Percentiles rank a stretch among this genome's conserved stretches.
These are phyloP conservation scores for Vaccinium darrowii DNA, from an alignment of 148 eudicot genomes.

Conservation along the genomic window DNA sequence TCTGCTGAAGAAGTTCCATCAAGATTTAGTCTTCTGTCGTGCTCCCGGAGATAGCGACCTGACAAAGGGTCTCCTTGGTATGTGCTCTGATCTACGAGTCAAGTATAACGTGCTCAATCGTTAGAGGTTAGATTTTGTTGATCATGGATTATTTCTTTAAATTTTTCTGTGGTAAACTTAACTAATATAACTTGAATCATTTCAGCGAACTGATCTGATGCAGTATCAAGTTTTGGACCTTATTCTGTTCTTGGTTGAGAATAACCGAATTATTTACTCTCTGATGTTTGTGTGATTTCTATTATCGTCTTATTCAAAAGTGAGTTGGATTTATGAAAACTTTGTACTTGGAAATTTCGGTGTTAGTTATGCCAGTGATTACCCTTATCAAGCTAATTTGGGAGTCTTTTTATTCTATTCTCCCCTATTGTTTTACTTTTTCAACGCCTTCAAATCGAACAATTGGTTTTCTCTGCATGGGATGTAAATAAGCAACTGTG, in stretches of 20 bases:
- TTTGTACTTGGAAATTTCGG: background rate
- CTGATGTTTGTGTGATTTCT: background rate
- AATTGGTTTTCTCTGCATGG: background rate
- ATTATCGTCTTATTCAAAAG: background rate
- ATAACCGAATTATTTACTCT: background rate
- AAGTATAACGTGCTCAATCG: background rate
- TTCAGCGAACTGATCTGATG: constrained; percentile 2
- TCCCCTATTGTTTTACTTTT: background rate
- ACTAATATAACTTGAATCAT: background rate
- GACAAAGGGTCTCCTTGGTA: constrained; percentile 71
- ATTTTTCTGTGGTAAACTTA: background rate
- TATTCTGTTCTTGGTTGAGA: background rate
- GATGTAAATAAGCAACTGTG: background rate
- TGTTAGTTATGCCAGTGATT: background rate
- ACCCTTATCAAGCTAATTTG: background rate
- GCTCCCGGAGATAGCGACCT: constrained; percentile 72
- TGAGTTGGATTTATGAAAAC: background rate
- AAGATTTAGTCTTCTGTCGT: constrained; percentile 92
- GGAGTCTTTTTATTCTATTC: background rate
- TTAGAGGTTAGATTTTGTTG: background rate
- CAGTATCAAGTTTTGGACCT: background rate
- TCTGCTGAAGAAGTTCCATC: constrained; percentile 72
- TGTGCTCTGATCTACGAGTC: constrained; percentile 5
- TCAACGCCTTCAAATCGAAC: background rate
- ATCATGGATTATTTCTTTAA: background rate